Conservation (phyloP, 805 yeast genomes). For the Candida sphagnicola region DNA sequence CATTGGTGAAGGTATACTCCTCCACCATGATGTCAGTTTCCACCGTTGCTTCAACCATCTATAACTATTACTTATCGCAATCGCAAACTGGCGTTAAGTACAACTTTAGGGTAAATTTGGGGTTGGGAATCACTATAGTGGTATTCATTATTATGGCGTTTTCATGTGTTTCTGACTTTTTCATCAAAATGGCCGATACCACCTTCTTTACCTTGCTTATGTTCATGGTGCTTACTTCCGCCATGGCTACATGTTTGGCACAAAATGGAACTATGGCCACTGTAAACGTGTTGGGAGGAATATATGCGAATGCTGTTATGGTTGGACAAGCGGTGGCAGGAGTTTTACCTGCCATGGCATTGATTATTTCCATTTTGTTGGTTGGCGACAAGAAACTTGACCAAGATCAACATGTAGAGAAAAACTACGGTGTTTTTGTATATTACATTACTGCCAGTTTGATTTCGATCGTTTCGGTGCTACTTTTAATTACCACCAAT, state of each 20-base stretch:
- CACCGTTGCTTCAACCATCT: slow-evolving; percentile 60
- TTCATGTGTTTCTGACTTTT: slow-evolving; percentile 38
- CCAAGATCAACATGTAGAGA: slow-evolving; percentile 23
- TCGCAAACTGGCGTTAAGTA: slow-evolving; percentile 61
- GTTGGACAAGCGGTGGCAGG: slow-evolving; percentile 96
- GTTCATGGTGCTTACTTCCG: slow-evolving; percentile 58
- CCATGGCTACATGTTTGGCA: slow-evolving; percentile 75
- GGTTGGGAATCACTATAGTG: slow-evolving; percentile 53
- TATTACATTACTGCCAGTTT: slow-evolving; percentile 52
- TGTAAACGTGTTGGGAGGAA: slow-evolving; percentile 70
- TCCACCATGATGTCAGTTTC: slow-evolving; percentile 88
- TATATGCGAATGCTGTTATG: slow-evolving; percentile 84
- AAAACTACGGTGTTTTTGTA: slow-evolving; percentile 37
- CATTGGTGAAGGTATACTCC: slow-evolving; percentile 57
- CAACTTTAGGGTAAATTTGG: slow-evolving; percentile 52
- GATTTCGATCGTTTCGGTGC: slow-evolving; percentile 40
- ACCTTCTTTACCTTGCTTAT: slow-evolving; percentile 52
- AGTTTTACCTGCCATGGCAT: slow-evolving; percentile 77
- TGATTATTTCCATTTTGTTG: slow-evolving; percentile 49
- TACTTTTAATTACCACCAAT: slow-evolving; percentile 33
- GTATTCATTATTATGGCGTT: slow-evolving; percentile 58
- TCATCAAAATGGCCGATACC: slow-evolving; percentile 31
- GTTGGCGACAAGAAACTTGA: slow-evolving; percentile 28
- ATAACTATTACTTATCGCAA: slow-evolving; percentile 60
- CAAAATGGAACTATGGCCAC: slow-evolving; percentile 92